Evolutionary conservation across 768 basidiomycete species (phyloP).

Genomic region (Amanita fuliginea): DNA sequence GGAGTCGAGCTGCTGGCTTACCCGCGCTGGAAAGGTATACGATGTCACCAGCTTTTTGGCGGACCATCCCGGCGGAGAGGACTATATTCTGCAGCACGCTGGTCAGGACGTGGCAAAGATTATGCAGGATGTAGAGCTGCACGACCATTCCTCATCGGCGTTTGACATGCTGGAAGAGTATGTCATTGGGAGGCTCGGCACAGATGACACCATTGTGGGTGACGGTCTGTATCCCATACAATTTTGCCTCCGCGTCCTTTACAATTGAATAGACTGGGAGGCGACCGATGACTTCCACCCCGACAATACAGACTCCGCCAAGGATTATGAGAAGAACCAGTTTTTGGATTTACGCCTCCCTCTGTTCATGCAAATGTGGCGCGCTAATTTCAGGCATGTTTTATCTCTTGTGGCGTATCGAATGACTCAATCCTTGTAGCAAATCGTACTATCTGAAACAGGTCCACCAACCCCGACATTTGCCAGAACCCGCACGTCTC

Average conservation of each 20-base stretch:
- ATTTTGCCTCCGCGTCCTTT: background rate
- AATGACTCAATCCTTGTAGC: constrained; percentile 22
- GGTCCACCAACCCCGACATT: constrained; percentile 91
- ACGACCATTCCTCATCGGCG: constrained; percentile 85
- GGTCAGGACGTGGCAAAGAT: constrained; percentile 71
- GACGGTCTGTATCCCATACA: constrained; percentile 45
- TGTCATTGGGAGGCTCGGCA: constrained; percentile 72
- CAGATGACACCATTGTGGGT: constrained; percentile 59
- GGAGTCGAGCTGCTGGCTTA: constrained; percentile 67
- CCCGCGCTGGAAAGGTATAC: constrained; percentile 76
- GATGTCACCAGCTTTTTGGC: constrained; percentile 75
- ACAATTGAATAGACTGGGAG: constrained; percentile 60
- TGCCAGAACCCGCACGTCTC: constrained; percentile 72
- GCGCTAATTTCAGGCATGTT: constrained; percentile 67
- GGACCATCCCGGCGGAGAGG: constrained; percentile 95
- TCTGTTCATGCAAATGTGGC: constrained; percentile 78
- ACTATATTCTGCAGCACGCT: constrained; percentile 72
- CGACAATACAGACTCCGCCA: constrained; percentile 71
- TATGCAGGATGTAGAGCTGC: constrained; percentile 75
- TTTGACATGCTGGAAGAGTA: constrained; percentile 91
- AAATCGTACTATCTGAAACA: constrained; percentile 95
- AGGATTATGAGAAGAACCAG: constrained; percentile 81
- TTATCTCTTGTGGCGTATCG: background rate
- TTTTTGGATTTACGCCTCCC: constrained; percentile 89
- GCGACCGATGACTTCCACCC: constrained; percentile 86